Base-by-base conservation (phyloP, 2,329 filamentous ascomycete genomes). In the Trichoderma sp. region DNA sequence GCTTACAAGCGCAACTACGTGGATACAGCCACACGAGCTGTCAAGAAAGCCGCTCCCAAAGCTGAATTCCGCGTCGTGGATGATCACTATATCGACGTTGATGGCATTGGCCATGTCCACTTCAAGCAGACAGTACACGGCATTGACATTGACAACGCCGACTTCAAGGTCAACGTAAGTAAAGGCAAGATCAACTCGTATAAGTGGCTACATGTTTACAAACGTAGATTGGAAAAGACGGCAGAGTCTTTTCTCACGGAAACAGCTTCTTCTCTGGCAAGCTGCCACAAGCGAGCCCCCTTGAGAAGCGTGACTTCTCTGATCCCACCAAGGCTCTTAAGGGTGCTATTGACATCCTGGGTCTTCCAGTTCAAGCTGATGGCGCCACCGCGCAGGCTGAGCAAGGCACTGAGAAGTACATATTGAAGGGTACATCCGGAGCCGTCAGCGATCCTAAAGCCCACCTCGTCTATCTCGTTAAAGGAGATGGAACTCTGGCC, bases 131-230 rank as follows among this genome's bases (percentile, higher is more conserved):
- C 86, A 0, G 78, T 81, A 7, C 84, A 88, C 66, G 87, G 84
- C 1, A 75, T 89, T 29, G 87, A 89, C 70, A 83, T 89, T 70
- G 87, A 88, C 72, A 89, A 89, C 72, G 85, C 84, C 0, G 85
- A 87, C 74, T 87, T 88, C 73, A 88, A 88, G 63, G 85, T 89
- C 59, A 89, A 89, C 71, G 85, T 88, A 72, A 79, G 85, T 79
- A 14, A 31, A 27, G 16, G 10, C 24, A 52, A 21, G 7, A 14
- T 0, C 11, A 7, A 1, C 10, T 43, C 0, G 1, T 6, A 3
- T 19, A 24, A 33, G 3, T 21, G 10, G 13, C n/a, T 8, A 29
- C 4, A 21, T 13, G n/a, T 53, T 70, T 56, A 70, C 60, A 52
- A 16, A 21, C 35, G 24, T 57, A 86, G 85, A 79, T 87, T 72